Percentiles rank a stretch among this genome's conserved stretches.
These are phyloP conservation scores for Russula sp. DNA, from an alignment of 768 basidiomycete genomes.

Conservation along the genomic window DNA sequence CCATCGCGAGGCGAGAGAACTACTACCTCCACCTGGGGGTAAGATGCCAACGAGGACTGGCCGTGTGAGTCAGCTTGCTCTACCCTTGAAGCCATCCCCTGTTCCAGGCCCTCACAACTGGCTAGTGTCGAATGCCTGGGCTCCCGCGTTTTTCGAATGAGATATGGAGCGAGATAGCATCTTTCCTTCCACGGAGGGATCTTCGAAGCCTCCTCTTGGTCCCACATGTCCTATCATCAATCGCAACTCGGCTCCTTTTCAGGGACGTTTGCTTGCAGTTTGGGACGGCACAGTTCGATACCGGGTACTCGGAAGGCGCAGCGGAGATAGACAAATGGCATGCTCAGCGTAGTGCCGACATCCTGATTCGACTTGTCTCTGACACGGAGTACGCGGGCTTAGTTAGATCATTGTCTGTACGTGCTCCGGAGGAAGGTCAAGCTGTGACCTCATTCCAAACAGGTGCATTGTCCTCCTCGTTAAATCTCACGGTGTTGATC, in stretches of 20 bases:
- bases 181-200: constrained; percentile 59
- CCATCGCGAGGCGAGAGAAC: constrained; percentile 62
- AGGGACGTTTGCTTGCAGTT: constrained; percentile 63
- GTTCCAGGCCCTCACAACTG: constrained; percentile 8
- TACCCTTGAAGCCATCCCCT: background rate
- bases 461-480: constrained; percentile 39
- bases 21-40: constrained; percentile 46
- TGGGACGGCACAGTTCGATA: constrained; percentile 36
- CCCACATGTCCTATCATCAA: constrained; percentile 62
- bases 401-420: constrained; percentile 57
- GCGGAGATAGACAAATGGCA: constrained; percentile 47
- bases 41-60: constrained; percentile 5
- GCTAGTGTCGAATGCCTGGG: constrained; percentile 39
- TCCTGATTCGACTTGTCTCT: constrained; percentile 62
- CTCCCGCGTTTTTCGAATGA: constrained; percentile 61
- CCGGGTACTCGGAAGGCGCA: constrained; percentile 36
- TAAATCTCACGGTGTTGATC: background rate
- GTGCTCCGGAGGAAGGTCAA: constrained; percentile 48
- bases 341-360: constrained; percentile 66
- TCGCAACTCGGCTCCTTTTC: constrained; percentile 67
- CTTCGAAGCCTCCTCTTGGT: constrained; percentile 62
- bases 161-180: constrained; percentile 68
- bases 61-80: constrained; percentile 54
- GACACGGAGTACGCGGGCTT: constrained; percentile 57
- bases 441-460: constrained; percentile 61